Evolutionary conservation across 73 alveolate species (phyloP), one percentile per base, ranked within the genome.

Genomic region (Paramecium pentaurelia): DNA sequence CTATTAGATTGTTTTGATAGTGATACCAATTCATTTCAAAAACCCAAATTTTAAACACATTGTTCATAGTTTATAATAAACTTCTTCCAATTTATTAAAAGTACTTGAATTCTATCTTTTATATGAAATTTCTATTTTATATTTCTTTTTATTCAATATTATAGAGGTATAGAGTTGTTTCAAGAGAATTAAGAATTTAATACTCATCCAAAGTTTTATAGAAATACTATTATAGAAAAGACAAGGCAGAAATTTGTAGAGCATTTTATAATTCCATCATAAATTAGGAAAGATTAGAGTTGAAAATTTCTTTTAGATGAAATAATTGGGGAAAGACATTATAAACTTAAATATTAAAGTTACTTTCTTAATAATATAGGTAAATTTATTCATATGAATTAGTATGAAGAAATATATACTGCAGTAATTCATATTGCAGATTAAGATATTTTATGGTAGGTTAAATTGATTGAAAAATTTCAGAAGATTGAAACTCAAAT

Each of bases 121-220:
- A 54, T 54, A 54, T 54, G 70, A 54, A 2, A 18, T 18, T 54
- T 54, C 32, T 47, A n/a, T 6, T n/a, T 54, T n/a, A 54, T 54
- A 54, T 54, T 54, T 54, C 70, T 27, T 73, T 22, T 71, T 32
- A 6, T 36, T 32, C 30, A 36, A 28, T 28, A 16, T 30, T 42
- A 40, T n/a, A 77, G 40, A 75, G 71, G 42, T 6, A 44, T 42
- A 14, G 91, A 80, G 30, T 47, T 80, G 30, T 8, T 80, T 6
- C 11, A 80, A 22, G 58, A 80, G 27, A 80, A 44, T 36, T 80
- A 47, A 11, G 38, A 45, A 80, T 80, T 45, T 47, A 45, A 80
- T 80, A 68, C 91, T 44, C 91, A 49, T n/a, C 77, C 91, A 27
- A 40, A 45, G 59, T 80, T 80, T 38, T 45, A 32, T 44, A 45